These are phyloP conservation scores for Penicillium waksmanii DNA, from an alignment of 495 filamentous ascomycete species.

Conservation along the genomic window DNA sequence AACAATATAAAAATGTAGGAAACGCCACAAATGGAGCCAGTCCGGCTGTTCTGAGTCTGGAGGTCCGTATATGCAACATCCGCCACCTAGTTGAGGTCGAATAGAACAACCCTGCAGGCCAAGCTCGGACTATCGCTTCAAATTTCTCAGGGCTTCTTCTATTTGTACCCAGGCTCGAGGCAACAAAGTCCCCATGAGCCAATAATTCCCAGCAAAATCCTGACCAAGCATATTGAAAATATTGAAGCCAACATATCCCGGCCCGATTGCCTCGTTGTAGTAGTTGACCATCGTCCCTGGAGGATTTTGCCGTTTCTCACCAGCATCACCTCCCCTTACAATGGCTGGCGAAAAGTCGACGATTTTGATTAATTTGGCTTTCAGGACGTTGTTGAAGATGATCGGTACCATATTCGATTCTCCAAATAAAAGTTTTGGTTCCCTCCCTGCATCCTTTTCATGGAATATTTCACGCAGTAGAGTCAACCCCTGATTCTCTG, in stretches of 20 bases:
- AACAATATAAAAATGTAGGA: no score
- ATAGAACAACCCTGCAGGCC: no score
- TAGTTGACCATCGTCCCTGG: constrained; percentile 23
- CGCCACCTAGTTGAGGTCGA: no score
- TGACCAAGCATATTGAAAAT: constrained; percentile 23
- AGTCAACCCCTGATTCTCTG: constrained; percentile 11
- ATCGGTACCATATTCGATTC: constrained; percentile 11
- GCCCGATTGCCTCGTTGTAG: constrained; percentile 20
- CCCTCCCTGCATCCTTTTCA: constrained; percentile 14
- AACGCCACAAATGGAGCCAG: no score
- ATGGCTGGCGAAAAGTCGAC: constrained; percentile 20
- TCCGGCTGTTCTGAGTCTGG: no score
- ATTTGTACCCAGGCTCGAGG: constrained; percentile 20
- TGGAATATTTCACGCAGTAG: constrained; percentile 13
- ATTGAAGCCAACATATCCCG: constrained; percentile 13
- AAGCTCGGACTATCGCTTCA: no score
- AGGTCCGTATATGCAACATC: no score
- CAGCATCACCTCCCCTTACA: constrained; percentile 11
- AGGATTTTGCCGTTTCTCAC: constrained; percentile 19
- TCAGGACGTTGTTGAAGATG: constrained; percentile 25
- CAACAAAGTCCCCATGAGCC: constrained; percentile 21
- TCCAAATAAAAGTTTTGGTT: constrained; percentile 18
- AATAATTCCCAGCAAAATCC: constrained; percentile 22
- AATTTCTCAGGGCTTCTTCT: constrained; percentile 12
- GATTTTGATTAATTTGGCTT: constrained; percentile 19